Evolutionary conservation across 75 land plant species (phyloP).

Genomic region (Adiantum capillusveneris): DNA sequence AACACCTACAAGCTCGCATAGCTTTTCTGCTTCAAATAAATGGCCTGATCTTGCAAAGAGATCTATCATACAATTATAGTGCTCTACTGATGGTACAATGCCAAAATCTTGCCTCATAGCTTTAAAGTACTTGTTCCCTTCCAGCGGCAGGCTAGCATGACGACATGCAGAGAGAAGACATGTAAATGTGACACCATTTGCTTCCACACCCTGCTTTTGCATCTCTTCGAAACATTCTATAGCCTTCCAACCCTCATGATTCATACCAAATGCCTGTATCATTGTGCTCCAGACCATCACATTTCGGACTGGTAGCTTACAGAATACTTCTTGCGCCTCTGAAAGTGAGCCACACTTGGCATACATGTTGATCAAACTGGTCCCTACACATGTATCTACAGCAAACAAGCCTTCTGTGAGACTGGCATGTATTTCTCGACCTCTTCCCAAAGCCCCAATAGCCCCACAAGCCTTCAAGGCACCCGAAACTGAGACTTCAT

Average conservation of each 20-base stretch:
- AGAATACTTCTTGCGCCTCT: slow-evolving; percentile 14
- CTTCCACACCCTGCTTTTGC: slow-evolving; percentile 14
- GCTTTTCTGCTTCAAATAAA: no score
- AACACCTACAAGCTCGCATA: no score
- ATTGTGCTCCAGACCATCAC: slow-evolving; percentile 12
- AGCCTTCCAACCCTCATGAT: slow-evolving; percentile 19
- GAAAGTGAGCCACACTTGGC: slow-evolving; percentile 16
- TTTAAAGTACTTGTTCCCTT: background rate
- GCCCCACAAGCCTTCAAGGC: slow-evolving; percentile 10
- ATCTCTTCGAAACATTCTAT: slow-evolving; percentile 23
- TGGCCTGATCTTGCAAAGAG: no score
- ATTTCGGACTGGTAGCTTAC: slow-evolving; percentile 7
- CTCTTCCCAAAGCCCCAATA: background rate
- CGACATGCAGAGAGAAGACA: slow-evolving; percentile 31
- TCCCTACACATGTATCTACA: background rate
- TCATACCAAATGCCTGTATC: slow-evolving; percentile 13
- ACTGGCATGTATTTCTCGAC: slow-evolving; percentile 2
- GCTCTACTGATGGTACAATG: background rate
- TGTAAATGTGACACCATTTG: slow-evolving; percentile 30
- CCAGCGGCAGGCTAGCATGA: background rate
- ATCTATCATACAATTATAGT: background rate
- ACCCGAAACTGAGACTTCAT: slow-evolving; percentile 6
- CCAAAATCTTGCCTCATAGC: background rate
- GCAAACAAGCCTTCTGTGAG: background rate
- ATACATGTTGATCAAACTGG: slow-evolving; percentile 11